Evolutionary conservation across 768 basidiomycete genomes (phyloP).

Genomic region (Boletus barrowsii): DNA sequence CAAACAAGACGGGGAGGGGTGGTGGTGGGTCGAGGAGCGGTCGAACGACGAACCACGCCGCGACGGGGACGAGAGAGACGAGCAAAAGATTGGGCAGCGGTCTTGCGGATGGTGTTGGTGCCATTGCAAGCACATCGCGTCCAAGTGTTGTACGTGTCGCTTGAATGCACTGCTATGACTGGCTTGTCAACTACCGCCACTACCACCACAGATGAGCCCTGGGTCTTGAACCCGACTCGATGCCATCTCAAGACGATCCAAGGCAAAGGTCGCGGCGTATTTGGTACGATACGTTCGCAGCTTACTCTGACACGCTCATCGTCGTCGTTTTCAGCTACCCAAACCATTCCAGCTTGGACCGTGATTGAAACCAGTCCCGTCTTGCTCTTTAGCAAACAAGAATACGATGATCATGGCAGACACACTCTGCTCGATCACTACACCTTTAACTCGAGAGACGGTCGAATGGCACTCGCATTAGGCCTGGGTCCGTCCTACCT

Average conservation of each 20-base stretch:
- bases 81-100: constrained; percentile 53
- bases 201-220: neutral
- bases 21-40: constrained; percentile 70
- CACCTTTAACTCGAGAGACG: constrained; percentile 72
- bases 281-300: constrained; percentile 40
- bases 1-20: constrained; percentile 68
- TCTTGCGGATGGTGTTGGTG: constrained; percentile 37
- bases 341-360: constrained; percentile 46
- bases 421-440: constrained; percentile 72
- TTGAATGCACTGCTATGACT: neutral
- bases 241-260: constrained; percentile 44
- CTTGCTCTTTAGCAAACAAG: constrained; percentile 65
- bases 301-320: neutral
- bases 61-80: constrained; percentile 61
- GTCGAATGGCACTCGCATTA: constrained; percentile 72
- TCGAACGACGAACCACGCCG: constrained; percentile 68
- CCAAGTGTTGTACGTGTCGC: neutral
- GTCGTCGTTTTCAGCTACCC: constrained; percentile 32
- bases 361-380: constrained; percentile 86
- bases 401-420: constrained; percentile 64
- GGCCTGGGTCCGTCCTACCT: constrained; percentile 59
- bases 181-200: constrained; percentile 15
- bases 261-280: constrained; percentile 62
- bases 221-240: constrained; percentile 43
- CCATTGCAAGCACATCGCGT: constrained; percentile 11